phyloP scores from a whole-genome alignment of 2,329 filamentous ascomycete species.

The Gaeumannomyces tritici region DNA sequence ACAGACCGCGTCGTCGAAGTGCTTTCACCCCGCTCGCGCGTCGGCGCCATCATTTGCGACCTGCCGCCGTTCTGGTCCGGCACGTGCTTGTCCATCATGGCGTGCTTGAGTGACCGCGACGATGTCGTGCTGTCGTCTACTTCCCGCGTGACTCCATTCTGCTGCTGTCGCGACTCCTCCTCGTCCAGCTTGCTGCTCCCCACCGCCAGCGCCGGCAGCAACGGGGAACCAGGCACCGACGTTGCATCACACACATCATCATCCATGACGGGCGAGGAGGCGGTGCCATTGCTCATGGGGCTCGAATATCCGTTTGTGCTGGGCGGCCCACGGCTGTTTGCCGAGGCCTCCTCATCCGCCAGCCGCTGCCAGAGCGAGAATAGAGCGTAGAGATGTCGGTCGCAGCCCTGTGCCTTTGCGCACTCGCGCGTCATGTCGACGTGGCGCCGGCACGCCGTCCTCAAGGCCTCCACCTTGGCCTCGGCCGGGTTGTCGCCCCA shows the following conservation, averaged over 20 bases:
- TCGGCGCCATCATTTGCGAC: slow-evolving; percentile 15
- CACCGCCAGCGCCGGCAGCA: slow-evolving; percentile 29
- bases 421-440: slow-evolving; percentile 72
- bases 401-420: slow-evolving; percentile 81
- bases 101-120: background rate
- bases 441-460: slow-evolving; percentile 76
- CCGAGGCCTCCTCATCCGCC: slow-evolving; percentile 60
- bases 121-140: slow-evolving; percentile 21
- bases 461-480: slow-evolving; percentile 77
- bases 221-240: slow-evolving; percentile 26
- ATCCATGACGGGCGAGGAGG: slow-evolving; percentile 17
- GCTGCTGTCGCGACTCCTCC: background rate
- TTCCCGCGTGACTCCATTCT: slow-evolving; percentile 5
- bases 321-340: slow-evolving; percentile 5
- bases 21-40: slow-evolving; percentile 44
- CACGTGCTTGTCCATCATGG: background rate
- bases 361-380: slow-evolving; percentile 92
- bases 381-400: slow-evolving; percentile 86
- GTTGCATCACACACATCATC: slow-evolving; percentile 31
- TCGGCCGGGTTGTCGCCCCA: slow-evolving; percentile 84
- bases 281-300: slow-evolving; percentile 22
- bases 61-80: slow-evolving; percentile 16
- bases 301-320: slow-evolving; percentile 51
- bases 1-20: slow-evolving; percentile 31
- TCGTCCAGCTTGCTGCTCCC: background rate